Evolutionary conservation across 2,329 filamentous ascomycete genomes (phyloP), one percentile per base, ranked within the genome.

Genomic region (Apiospora hydei): DNA sequence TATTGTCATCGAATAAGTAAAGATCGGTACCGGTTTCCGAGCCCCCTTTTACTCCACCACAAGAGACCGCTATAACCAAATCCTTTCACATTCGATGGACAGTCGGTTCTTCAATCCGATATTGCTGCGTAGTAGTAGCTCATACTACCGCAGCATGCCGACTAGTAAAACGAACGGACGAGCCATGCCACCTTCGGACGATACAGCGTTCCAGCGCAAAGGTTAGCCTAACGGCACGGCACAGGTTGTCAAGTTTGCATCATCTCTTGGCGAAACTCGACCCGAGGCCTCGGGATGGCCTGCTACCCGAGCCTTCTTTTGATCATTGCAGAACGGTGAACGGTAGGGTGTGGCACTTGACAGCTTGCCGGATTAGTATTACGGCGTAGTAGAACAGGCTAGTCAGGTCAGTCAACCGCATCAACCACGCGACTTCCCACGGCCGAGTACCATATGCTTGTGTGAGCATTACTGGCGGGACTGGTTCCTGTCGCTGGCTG

Each of bases 21-120:
- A 21, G 53, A 61, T 61, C 53, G 53, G 53, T 61, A 38, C 18
- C 21, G 53, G 16, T 61, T 61, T 61, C 53, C 53, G 53, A 61
- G 30, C 30, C 26, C 53, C 30, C 53, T 21, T 10, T 7, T 38
- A 16, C 53, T 61, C 53, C 53, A 61, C 53, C 53, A 61, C 21
- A 26, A 38, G 30, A 61, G 53, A 61, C 26, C 26, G 51, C 51
- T 34, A 30, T 34, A 26, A 57, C 26, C 13, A 18, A 30, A 34
- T 57, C 26, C 51, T 34, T 34, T 18, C 14, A 21, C 34, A 38
- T 38, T 38, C 34, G 5, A 38, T 57, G 26, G 14, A 57, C 30
- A 11, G 53, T 21, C 18, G 46, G 21, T 34, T 61, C 26, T 30
- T 61, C 16, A 6, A 21, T 34, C 53, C 30, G 53, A 61, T 61